Conservation (phyloP, 179 eudicot species). For the Silene vulgaris region DNA sequence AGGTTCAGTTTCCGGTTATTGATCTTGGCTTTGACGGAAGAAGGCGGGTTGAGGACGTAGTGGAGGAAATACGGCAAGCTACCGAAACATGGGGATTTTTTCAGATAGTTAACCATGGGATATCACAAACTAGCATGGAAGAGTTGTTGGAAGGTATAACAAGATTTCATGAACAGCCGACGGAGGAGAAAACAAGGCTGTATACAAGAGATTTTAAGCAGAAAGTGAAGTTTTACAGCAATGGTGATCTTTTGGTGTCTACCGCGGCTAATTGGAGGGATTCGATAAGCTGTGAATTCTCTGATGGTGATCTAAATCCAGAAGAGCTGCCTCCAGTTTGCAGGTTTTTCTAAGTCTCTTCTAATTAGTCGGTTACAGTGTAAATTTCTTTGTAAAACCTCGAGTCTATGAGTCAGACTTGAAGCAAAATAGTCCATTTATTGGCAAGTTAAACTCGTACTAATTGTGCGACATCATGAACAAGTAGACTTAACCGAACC, state of each 20-base stretch:
- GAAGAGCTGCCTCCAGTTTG: slow-evolving; percentile 34
- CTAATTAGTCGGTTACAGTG: too few relatives aligned
- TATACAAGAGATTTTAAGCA: slow-evolving; percentile 32
- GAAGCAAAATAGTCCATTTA: too few relatives aligned
- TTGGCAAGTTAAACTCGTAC: too few relatives aligned
- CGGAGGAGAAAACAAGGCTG: slow-evolving; percentile 22
- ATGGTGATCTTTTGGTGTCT: slow-evolving; percentile 45
- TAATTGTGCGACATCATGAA: too few relatives aligned
- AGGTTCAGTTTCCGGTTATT: slow-evolving; percentile 31
- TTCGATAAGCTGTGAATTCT: slow-evolving; percentile 34
- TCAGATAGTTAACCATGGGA: slow-evolving; percentile 45
- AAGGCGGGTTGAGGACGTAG: not conserved
- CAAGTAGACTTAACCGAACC: too few relatives aligned
- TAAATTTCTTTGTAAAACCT: too few relatives aligned
- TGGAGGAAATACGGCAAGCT: slow-evolving; percentile 33
- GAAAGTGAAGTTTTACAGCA: slow-evolving; percentile 50
- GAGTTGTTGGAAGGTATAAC: slow-evolving; percentile 29
- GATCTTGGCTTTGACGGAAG: slow-evolving; percentile 28
- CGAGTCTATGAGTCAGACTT: too few relatives aligned
- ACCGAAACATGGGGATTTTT: slow-evolving; percentile 40
- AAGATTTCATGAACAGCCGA: slow-evolving; percentile 41
- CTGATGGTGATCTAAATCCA: slow-evolving; percentile 32
- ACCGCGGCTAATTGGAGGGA: slow-evolving; percentile 71
- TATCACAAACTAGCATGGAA: slow-evolving; percentile 25
- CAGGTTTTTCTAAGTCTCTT: slow-evolving; percentile 26